Evolutionary conservation across 768 basidiomycete species (phyloP).

Genomic region (Amanita thiersii): DNA sequence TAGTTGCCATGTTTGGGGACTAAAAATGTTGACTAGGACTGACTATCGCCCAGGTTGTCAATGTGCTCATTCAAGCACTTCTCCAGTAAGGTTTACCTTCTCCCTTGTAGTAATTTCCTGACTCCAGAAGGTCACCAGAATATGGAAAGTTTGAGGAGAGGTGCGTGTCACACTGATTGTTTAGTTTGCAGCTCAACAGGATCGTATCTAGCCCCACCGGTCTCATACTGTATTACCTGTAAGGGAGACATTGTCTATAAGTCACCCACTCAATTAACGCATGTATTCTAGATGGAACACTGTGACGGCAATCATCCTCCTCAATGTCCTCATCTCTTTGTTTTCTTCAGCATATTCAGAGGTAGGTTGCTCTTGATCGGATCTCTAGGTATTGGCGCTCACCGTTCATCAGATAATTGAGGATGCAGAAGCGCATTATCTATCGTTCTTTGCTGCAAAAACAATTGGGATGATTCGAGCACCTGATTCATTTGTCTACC

Average conservation of each 20-base stretch:
- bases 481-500: conserved; percentile 81
- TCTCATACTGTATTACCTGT: conserved; percentile 76
- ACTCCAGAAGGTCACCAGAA: conserved; percentile 46
- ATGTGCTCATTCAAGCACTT: conserved; percentile 71
- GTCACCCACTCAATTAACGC: conserved; percentile 5
- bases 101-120: neutral
- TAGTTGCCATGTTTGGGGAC: conserved; percentile 21
- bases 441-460: conserved; percentile 87
- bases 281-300: conserved; percentile 70
- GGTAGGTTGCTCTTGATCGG: conserved; percentile 32
- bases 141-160: conserved; percentile 55
- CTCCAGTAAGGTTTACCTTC: conserved; percentile 48
- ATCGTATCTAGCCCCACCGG: conserved; percentile 37
- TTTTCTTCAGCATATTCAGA: conserved; percentile 91
- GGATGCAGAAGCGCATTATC: conserved; percentile 85
- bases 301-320: conserved; percentile 71
- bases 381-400: neutral
- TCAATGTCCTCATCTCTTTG: conserved; percentile 93
- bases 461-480: conserved; percentile 80
- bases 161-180: conserved; percentile 1
- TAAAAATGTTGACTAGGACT: conserved; percentile 3
- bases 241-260: conserved; percentile 18
- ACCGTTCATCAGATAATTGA: conserved; percentile 50
- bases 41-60: conserved; percentile 51
- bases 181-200: conserved; percentile 2